phyloP scores from a whole-genome alignment of 139 green algal genomes.

The Chlorella sp. region DNA sequence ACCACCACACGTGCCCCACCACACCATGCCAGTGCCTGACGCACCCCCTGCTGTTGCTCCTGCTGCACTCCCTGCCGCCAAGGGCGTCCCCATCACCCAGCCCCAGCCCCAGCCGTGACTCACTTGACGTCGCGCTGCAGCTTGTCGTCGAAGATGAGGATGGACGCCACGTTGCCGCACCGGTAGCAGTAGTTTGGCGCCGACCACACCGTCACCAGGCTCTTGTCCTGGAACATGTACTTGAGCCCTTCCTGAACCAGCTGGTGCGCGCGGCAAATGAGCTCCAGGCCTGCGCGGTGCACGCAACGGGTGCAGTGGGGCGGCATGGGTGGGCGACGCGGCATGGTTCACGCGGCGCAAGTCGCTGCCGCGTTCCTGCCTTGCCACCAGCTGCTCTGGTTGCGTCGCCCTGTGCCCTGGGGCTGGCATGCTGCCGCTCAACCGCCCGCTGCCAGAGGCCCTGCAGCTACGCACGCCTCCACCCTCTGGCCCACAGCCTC shows the following conservation, averaged over 20 bases:
- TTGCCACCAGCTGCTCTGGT: neutral
- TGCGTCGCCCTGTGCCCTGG: neutral
- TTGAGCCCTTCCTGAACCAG: slow-evolving; percentile 97
- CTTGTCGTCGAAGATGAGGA: slow-evolving; percentile 91
- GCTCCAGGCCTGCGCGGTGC: slow-evolving; percentile 64
- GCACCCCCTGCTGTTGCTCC: neutral
- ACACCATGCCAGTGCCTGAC: too few relatives aligned
- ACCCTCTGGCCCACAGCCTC: too few relatives aligned
- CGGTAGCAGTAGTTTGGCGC: slow-evolving; percentile 99
- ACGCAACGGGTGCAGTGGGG: too few relatives aligned
- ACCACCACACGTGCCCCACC: too few relatives aligned
- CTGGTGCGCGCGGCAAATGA: slow-evolving; percentile 97
- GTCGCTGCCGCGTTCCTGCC: neutral
- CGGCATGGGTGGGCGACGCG: too few relatives aligned
- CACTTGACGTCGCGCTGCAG: slow-evolving; percentile 69
- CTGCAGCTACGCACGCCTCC: too few relatives aligned
- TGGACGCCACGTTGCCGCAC: slow-evolving; percentile 96
- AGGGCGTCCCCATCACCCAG: neutral
- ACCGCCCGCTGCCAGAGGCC: too few relatives aligned
- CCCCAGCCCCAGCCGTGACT: too few relatives aligned
- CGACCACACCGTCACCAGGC: slow-evolving; percentile 93
- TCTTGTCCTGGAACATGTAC: slow-evolving; percentile 93
- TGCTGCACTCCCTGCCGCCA: too few relatives aligned
- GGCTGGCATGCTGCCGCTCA: neutral
- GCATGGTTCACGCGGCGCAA: too few relatives aligned